Evolutionary conservation across 2,329 filamentous ascomycete genomes (phyloP).

Genomic region (Fusarium equiseti): DNA sequence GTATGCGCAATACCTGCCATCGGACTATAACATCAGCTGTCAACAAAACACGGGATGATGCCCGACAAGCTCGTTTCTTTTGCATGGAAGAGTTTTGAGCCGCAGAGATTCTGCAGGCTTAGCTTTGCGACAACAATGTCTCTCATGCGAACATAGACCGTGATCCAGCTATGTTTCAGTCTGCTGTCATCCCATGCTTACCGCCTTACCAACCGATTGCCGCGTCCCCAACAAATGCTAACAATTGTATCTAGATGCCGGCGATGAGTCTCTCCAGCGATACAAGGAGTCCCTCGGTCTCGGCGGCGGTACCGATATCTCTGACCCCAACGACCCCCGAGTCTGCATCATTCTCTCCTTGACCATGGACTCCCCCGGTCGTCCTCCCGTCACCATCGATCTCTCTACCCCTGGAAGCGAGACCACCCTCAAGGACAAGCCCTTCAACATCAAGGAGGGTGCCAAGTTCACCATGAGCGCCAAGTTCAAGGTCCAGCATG

Average conservation of each 20-base stretch:
- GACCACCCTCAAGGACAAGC: slow-evolving; percentile 84
- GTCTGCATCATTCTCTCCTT: slow-evolving; percentile 95
- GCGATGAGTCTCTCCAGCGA: slow-evolving; percentile 94
- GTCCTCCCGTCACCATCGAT: slow-evolving; percentile 88
- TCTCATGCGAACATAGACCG: background rate
- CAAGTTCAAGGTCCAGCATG: slow-evolving; percentile 94
- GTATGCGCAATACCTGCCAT: slow-evolving; percentile 20
- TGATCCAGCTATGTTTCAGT: background rate
- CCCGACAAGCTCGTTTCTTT: slow-evolving; percentile 4
- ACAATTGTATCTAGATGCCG: slow-evolving; percentile 62
- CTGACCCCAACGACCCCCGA: slow-evolving; percentile 83
- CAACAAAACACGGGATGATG: slow-evolving; percentile 27
- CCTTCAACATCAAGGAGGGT: slow-evolving; percentile 98
- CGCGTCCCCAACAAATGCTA: slow-evolving; percentile 25
- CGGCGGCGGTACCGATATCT: slow-evolving; percentile 77
- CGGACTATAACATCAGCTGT: slow-evolving; percentile 12
- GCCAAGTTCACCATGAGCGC: slow-evolving; percentile 94
- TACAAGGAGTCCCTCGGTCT: slow-evolving; percentile 98
- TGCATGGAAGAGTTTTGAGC: background rate
- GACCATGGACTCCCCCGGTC: slow-evolving; percentile 86
- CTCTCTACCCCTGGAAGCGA: slow-evolving; percentile 80
- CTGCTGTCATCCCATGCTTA: slow-evolving; percentile 7
- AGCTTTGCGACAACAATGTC: slow-evolving; percentile 4
- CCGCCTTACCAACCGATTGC: slow-evolving; percentile 4
- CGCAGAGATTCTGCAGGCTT: background rate